phyloP scores from a whole-genome alignment of 257 asterid species.

The Forsythia viridissima region DNA sequence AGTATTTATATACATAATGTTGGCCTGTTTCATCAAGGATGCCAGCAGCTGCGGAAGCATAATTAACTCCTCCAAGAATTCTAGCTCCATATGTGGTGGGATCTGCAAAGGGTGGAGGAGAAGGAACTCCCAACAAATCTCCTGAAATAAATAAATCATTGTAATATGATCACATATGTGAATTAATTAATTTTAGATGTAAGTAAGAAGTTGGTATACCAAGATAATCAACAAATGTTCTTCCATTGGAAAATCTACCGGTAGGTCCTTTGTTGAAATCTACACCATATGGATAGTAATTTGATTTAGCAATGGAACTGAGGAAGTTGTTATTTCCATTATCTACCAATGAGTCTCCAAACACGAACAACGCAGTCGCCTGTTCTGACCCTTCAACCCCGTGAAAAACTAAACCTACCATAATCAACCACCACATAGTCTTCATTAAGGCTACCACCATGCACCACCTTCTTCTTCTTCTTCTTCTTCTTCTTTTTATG shows the following conservation, averaged over 20 bases:
- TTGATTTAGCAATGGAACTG: conserved; percentile 73
- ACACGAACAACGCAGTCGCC: conserved; percentile 67
- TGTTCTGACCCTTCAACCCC: conserved; percentile 35
- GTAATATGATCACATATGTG: background rate
- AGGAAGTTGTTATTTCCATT: conserved; percentile 84
- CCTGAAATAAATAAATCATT: conserved; percentile 35
- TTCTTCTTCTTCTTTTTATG: background rate
- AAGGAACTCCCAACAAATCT: conserved; percentile 61
- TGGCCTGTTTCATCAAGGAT: conserved; percentile 85
- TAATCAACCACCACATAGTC: background rate
- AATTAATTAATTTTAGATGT: background rate
- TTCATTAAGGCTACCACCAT: background rate
- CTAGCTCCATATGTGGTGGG: conserved; percentile 63
- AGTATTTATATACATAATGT: conserved; percentile 52
- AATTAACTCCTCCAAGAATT: conserved; percentile 76
- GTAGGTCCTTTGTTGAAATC: conserved; percentile 58
- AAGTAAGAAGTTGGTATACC: conserved; percentile 39
- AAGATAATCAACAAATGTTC: conserved; percentile 61
- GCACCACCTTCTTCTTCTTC: background rate
- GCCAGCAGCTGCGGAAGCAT: conserved; percentile 97
- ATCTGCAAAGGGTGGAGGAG: conserved; percentile 87
- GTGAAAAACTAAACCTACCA: background rate
- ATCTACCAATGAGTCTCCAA: conserved; percentile 88
- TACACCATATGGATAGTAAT: conserved; percentile 80
- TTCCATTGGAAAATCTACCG: conserved; percentile 84